Evolutionary conservation across 305 asterid genomes (phyloP), one percentile per base, ranked within the genome.

Genomic region (Striga hermonthica): DNA sequence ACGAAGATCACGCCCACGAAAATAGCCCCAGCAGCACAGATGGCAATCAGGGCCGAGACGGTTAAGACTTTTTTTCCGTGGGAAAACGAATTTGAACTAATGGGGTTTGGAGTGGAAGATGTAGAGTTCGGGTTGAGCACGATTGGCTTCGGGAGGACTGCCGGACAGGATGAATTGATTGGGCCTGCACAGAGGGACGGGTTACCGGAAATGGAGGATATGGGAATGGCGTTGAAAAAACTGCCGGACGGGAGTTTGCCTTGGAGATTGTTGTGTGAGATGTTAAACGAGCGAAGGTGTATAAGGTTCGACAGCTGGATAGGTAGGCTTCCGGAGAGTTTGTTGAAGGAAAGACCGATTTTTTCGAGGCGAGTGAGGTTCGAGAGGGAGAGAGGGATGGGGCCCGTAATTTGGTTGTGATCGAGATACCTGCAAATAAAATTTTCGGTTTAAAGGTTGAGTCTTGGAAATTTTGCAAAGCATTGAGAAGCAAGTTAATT

Each of bases 181-280:
- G 81, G 77, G 0, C 95, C 79, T 45, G 97, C 98, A 73, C 98
- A 93, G 54, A 93, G 83, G 13, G 85, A 82, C 2, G 98, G 96
- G 64, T 93, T 93, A 6, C 76, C 94, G 0, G 68, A 71, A 48
- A 93, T 85, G 0, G 98, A 86, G 58, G 88, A 82, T 12, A 90
- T 88, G 64, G 84, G 60, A n/a, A 93, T 86, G 44, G 94, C 83
- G 82, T 90, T 93, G 87, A 90, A 93, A 64, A 90, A 93, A 15
- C 77, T 83, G 65, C 95, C 86, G 12, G 79, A 65, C 40, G 98
- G 98, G 44, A 93, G 83, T 71, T 90, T 94, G 3, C 97, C 98
- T 66, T 86, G 80, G n/a, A 93, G 82, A 65, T 88, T 90, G 77
- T 93, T 93, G 84, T 89, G 95, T 47, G 98, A 88, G 67, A 93